A percentile compares a stretch with the other conserved stretches of the same genome.
Conservation (phyloP, 805 yeast species). For the Myxozyma melibiosi region DNA sequence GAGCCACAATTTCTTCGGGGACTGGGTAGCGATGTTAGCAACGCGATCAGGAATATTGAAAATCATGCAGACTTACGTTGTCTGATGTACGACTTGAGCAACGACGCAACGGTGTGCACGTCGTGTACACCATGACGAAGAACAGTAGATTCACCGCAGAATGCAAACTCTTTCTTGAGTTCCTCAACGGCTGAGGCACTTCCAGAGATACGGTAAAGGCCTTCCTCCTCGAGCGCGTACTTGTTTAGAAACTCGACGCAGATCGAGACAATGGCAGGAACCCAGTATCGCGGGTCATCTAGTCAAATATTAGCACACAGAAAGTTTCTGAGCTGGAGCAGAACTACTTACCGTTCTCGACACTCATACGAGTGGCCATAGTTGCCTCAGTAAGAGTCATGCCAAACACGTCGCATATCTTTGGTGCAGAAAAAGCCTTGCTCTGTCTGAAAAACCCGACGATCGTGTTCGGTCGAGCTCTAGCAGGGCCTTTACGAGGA, state of each 20-base stretch:
- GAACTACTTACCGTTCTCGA: slow-evolving; percentile 13
- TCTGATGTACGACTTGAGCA: slow-evolving; percentile 39
- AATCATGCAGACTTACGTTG: slow-evolving; percentile 11
- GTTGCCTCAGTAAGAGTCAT: slow-evolving; percentile 32
- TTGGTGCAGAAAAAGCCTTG: slow-evolving; percentile 11
- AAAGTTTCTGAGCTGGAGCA: not conserved
- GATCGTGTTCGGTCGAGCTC: slow-evolving; percentile 27
- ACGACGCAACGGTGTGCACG: slow-evolving; percentile 40
- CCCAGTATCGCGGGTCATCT: slow-evolving; percentile 31
- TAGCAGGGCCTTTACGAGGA: slow-evolving; percentile 11
- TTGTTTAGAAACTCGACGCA: slow-evolving; percentile 34
- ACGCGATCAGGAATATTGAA: not conserved
- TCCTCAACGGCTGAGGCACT: slow-evolving; percentile 34
- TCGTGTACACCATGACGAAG: slow-evolving; percentile 36
- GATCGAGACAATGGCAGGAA: slow-evolving; percentile 30
- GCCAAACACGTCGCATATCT: slow-evolving; percentile 32
- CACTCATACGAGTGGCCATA: slow-evolving; percentile 24
- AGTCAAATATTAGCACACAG: not conserved
- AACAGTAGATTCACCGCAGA: slow-evolving; percentile 22
- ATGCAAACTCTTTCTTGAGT: slow-evolving; percentile 33
- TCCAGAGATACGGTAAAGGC: slow-evolving; percentile 41
- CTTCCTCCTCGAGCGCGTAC: slow-evolving; percentile 40
- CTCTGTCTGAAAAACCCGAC: slow-evolving; percentile 29
- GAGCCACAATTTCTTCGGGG: slow-evolving; percentile 37
- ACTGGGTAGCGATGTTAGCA: slow-evolving; percentile 15